Conservation (phyloP, 306 rosid species). For the Crotalaria pallida region DNA sequence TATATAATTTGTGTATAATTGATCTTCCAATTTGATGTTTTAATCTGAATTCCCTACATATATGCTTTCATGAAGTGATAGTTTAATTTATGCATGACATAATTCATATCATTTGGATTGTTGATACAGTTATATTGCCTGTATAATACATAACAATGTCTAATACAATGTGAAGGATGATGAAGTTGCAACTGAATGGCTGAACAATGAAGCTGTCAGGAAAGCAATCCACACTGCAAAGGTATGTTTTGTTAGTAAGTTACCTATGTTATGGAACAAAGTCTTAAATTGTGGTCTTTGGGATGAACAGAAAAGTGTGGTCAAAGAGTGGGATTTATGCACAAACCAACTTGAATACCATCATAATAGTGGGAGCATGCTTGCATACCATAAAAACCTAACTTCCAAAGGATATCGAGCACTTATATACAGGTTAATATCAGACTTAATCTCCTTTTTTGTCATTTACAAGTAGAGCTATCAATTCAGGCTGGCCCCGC, state of each 20-base stretch:
- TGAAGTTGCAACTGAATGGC: constrained; percentile 55
- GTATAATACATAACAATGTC: neutral
- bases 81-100: neutral
- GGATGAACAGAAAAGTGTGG: constrained; percentile 32
- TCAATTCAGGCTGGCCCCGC: too few species aligned
- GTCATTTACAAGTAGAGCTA: neutral
- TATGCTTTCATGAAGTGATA: neutral
- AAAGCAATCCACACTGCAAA: constrained; percentile 48
- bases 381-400: constrained; percentile 49
- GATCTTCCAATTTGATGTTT: too few species aligned
- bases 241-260: constrained; percentile 24
- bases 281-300: neutral
- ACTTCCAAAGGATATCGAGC: constrained; percentile 54
- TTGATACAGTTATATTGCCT: neutral
- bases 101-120: neutral
- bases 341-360: constrained; percentile 10
- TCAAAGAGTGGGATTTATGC: constrained; percentile 47
- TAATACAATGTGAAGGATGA: constrained; percentile 35
- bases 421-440: constrained; percentile 53
- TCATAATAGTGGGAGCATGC: constrained; percentile 60
- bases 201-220: constrained; percentile 54
- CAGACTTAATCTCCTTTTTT: neutral
- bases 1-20: too few species aligned
- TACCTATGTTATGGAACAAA: neutral
- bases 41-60: too few species aligned